Evolutionary conservation across 2,329 filamentous ascomycete species (phyloP), one percentile per base, ranked within the genome.

Genomic region (Colletotrichum sidae): DNA sequence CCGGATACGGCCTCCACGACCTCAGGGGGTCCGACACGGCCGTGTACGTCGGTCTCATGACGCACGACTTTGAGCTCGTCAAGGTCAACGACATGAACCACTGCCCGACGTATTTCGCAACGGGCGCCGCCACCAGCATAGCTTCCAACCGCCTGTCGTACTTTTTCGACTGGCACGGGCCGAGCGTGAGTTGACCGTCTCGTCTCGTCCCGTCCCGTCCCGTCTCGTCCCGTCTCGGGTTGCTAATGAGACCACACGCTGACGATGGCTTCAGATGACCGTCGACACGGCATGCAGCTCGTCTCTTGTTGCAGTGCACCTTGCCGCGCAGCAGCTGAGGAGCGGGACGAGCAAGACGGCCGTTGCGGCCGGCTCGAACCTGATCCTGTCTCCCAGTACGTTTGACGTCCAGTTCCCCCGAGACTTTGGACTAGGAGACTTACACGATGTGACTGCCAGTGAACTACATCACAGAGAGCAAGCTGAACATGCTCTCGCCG

Each of bases 221-320:
- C 25, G 3, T 25, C 25, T 1, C 25, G 25, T 25, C 25, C 4
- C 25, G 25, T 25, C 25, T 25, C 25, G 25, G 25, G 3, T 25
- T 25, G 25, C 25, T 25, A 3, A 25, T 25, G 25, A 25, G 25
- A 25, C 25, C 25, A 25, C 3, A 4, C 25, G 25, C 25, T 25
- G 25, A 25, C 4, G 25, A 25, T 25, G 25, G 4, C 25, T 25
- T 25, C 25, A 25, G 25, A 25, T 25, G 25, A 25, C 25, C 1
- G 74, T 83, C 11, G 79, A 83, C 50, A 83, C 80, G 13, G 81
- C 78, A 15, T 84, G 81, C 68, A 82, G 80, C n/a, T 78, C 77
- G 1, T 77, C 78, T 10, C 58, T 83, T n/a, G 74, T 79, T 4
- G 78, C 78, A 9, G 68, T 83, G 2, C 80, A 83, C 68, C 74